phyloP scores from a whole-genome alignment of 768 basidiomycete species.

The Gloeophyllum trabeum region DNA sequence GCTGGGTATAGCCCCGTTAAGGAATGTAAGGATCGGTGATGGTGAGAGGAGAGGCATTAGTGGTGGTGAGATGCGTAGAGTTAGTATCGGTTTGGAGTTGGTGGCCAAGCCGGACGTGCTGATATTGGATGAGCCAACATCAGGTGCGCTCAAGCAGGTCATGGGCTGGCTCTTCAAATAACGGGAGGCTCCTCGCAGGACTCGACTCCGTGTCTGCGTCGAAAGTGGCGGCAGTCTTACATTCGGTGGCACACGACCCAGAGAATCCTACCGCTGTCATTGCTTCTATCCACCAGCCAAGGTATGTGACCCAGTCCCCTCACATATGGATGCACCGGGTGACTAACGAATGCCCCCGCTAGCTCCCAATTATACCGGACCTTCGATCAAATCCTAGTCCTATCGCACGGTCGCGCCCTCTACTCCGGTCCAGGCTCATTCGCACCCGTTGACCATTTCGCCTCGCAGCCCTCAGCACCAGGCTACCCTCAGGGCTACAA shows the following conservation, averaged over 20 bases:
- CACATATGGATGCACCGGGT: too few relatives aligned
- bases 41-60: slow-evolving; percentile 74
- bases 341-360: background rate
- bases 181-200: slow-evolving; percentile 24
- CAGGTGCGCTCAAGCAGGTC: slow-evolving; percentile 21
- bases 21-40: slow-evolving; percentile 63
- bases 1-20: slow-evolving; percentile 63
- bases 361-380: slow-evolving; percentile 78
- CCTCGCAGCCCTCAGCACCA: slow-evolving; percentile 22
- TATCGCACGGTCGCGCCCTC: slow-evolving; percentile 66
- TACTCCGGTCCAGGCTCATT: slow-evolving; percentile 74
- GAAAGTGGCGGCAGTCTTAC: slow-evolving; percentile 68
- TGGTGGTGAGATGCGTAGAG: slow-evolving; percentile 85
- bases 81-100: slow-evolving; percentile 85
- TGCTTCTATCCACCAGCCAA: slow-evolving; percentile 83
- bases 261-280: slow-evolving; percentile 70
- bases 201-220: slow-evolving; percentile 84
- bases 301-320: slow-evolving; percentile 32
- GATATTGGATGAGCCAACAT: slow-evolving; percentile 81
- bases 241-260: slow-evolving; percentile 60
- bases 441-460: slow-evolving; percentile 59
- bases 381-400: slow-evolving; percentile 72
- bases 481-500: slow-evolving; percentile 77
- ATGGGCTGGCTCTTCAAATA: background rate
- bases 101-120: slow-evolving; percentile 78